Base-by-base conservation (phyloP, 2,329 filamentous ascomycete genomes). In the Microdochium trichocladiopsis region DNA sequence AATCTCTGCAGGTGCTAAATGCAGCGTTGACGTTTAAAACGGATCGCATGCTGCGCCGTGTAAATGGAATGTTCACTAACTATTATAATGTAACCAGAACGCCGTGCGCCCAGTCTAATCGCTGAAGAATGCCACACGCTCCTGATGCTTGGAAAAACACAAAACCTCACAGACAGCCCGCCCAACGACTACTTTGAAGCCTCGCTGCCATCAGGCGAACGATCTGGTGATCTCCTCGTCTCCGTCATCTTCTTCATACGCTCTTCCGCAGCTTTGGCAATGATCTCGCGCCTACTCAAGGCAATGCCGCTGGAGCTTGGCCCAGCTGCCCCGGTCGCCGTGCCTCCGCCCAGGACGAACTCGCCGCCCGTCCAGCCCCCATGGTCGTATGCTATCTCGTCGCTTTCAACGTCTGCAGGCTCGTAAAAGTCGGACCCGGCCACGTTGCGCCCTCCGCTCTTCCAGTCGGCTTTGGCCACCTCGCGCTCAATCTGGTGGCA, bases 401-500 rank as follows among this genome's bases (percentile, higher is more conserved):
- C 80, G 18, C 69, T 69, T 12, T 66, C 66, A 51, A 65, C 64
- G 16, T 72, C 75, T 25, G 77, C 74, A 55, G 77, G 74, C 58
- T 82, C 77, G 43, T 78, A 80, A 70, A 78, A 69, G 72, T 82
- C 76, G 73, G 83, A 67, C 75, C 87, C 72, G 73, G 83, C 83
- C 2, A 93, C 69, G 4, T 76, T 82, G 50, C 78, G 72, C 0
- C 92, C 92, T 0, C 84, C 83, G 23, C 78, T 77, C 62, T 77
- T 86, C 85, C 88, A 95, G 72, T 96, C 91, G 16, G 81, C 87
- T 49, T 73, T 74, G 53, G 87, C 86, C 2, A 96, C 93, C 73
- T 96, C 93, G 50, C 79, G 78, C 74, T 97, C 92, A 62, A 96
- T 95, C 73, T 87, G 79, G 60, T 84, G 85, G 59, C 89, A 96